Evolutionary conservation across 306 rosid genomes (phyloP), one percentile per base, ranked within the genome.

Genomic region (Quercus wislizeni): DNA sequence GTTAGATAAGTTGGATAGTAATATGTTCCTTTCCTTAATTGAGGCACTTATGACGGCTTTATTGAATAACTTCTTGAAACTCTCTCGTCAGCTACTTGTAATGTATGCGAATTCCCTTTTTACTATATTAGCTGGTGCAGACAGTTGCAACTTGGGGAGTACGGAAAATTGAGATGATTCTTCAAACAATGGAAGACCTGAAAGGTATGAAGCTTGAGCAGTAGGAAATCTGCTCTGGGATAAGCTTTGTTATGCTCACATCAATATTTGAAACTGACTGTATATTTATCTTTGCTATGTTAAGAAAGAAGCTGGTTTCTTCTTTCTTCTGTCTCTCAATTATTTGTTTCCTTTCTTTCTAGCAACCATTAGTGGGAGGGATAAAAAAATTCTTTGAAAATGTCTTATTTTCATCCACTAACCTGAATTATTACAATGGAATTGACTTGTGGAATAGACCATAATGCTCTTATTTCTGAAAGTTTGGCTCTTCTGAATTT

Each of bases 111-210:
- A 25, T 31, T 75, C 65, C 33, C 18, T 5, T 12, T 74, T 74
- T 57, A 75, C 78, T 59, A 69, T 38, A 33, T 14, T 81, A 52
- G 58, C 62, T 70, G 77, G 27, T 41, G 61, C 17, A 21, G 71
- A 80, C 55, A 59, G 31, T 69, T 79, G 77, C 76, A 68, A 23
- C 41, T 74, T 76, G 71, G 61, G 59, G 57, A 73, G 80, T 35
- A 64, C 58, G 38, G 75, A 49, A 58, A 78, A 65, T 67, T 58
- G 31, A 61, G 20, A 6, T 25, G 63, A 57, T 74, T 77, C 65
- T 27, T 76, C 64, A n/a, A 31, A 51, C 80, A 38, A 59, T 20
- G 8, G 76, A 54, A 69, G 72, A 58, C 19, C 49, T 56, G 25
- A 30, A 31, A 67, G 18, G 52, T 46, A 14, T 67, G 72, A 31